Percentiles rank a stretch among this genome's conserved stretches.
Evolutionary conservation across 768 basidiomycete species (phyloP).

Genomic region (Lentinula raphanica): DNA sequence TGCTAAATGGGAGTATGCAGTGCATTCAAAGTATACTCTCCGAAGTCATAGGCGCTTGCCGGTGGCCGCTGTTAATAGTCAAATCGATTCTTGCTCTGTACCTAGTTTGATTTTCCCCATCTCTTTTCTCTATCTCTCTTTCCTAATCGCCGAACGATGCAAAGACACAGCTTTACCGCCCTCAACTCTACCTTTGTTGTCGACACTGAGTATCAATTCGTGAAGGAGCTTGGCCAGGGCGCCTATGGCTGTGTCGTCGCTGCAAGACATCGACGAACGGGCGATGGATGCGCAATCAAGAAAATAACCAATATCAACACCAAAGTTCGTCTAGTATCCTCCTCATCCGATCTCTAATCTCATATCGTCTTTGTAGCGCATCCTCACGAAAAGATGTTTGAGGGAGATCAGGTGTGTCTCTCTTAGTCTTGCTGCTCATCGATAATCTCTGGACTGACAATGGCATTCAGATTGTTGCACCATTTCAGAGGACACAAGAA

Average conservation of each 20-base stretch:
- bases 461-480: conserved; percentile 65
- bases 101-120: background rate
- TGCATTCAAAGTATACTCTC: too few relatives aligned
- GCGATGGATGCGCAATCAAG: conserved; percentile 92
- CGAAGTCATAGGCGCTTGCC: background rate
- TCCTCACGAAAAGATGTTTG: conserved; percentile 93
- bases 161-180: conserved; percentile 27
- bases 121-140: background rate
- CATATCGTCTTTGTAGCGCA: conserved; percentile 47
- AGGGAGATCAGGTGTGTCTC: conserved; percentile 82
- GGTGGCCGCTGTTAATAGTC: background rate
- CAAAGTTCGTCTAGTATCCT: conserved; percentile 45
- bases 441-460: background rate
- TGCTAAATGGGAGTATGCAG: too few relatives aligned
- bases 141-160: background rate
- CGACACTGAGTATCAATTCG: conserved; percentile 85
- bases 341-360: conserved; percentile 11
- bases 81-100: background rate
- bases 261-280: conserved; percentile 76
- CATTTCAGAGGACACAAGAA: conserved; percentile 99
- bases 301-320: conserved; percentile 94
- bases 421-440: background rate
- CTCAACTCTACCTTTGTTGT: conserved; percentile 86
- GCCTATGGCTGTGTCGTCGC: conserved; percentile 91
- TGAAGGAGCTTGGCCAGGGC: conserved; percentile 96